Evolutionary conservation across 129 eudicot genomes (phyloP).

Genomic region (Chrysanthemum lavandulifolium): DNA sequence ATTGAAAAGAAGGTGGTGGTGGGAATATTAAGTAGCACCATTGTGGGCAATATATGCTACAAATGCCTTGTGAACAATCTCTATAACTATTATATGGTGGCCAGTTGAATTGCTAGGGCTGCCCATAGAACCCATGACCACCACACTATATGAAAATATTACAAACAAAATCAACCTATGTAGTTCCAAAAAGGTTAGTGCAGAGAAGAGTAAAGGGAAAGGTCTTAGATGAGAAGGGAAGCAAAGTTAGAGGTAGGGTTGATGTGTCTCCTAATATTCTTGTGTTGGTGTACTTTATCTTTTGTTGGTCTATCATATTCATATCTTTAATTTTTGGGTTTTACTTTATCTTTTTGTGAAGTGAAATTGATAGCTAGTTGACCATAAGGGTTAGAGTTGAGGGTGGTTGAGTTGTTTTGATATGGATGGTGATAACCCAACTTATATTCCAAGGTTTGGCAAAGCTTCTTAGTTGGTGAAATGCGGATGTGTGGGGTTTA

Average conservation of each 20-base stretch:
- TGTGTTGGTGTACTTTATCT: slow-evolving; percentile 34
- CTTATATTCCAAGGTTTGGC: slow-evolving; percentile 5
- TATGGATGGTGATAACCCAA: slow-evolving; percentile 39
- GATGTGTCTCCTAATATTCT: slow-evolving; percentile 42
- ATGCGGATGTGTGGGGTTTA: slow-evolving; percentile 44
- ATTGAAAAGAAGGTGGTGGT: slow-evolving; percentile 41
- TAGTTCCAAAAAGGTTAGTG: slow-evolving; percentile 26
- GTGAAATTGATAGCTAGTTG: slow-evolving; percentile 44
- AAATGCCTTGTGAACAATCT: slow-evolving; percentile 71
- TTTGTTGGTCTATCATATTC: slow-evolving; percentile 30
- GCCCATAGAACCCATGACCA: slow-evolving; percentile 54
- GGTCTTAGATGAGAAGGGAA: slow-evolving; percentile 50
- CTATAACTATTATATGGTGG: slow-evolving; percentile 61
- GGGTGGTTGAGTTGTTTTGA: slow-evolving; percentile 34
- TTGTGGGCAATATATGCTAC: slow-evolving; percentile 36
- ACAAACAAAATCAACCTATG: slow-evolving; percentile 22
- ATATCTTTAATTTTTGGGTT: slow-evolving; percentile 28
- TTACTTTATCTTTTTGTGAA: slow-evolving; percentile 36
- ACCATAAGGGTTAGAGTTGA: slow-evolving; percentile 17
- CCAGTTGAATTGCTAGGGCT: slow-evolving; percentile 43
- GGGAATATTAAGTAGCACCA: slow-evolving; percentile 36
- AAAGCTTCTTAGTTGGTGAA: slow-evolving; percentile 47
- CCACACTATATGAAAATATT: slow-evolving; percentile 20
- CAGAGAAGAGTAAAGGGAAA: slow-evolving; percentile 35
- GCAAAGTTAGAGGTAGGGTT: slow-evolving; percentile 36